Evolutionary conservation across 2,329 filamentous ascomycete species (phyloP).

Genomic region (Albifimbria verrucaria): DNA sequence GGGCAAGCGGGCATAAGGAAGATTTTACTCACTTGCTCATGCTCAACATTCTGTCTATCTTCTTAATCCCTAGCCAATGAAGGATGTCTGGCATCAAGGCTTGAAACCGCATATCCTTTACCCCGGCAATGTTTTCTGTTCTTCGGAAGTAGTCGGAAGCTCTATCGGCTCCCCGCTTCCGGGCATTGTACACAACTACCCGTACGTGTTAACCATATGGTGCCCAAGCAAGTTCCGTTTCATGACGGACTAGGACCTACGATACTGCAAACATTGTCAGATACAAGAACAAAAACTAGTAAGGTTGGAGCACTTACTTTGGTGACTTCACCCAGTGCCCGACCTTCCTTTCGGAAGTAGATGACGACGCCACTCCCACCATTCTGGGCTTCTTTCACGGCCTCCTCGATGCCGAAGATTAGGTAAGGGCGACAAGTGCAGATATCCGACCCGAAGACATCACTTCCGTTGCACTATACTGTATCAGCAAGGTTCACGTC

Average conservation of each 20-base stretch:
- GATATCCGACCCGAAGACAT: conserved; percentile 97
- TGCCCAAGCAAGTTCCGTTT: background rate
- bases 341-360: conserved; percentile 97
- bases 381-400: conserved; percentile 93
- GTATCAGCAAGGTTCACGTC: conserved; percentile 8
- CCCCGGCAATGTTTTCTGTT: conserved; percentile 97
- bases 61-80: conserved; percentile 97
- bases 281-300: background rate
- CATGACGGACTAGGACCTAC: conserved; percentile 29
- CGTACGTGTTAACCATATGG: background rate
- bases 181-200: conserved; percentile 68
- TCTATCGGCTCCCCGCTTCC: conserved; percentile 73
- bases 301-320: conserved; percentile 60
- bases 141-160: conserved; percentile 94
- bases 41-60: conserved; percentile 97
- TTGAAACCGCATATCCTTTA: conserved; percentile 97
- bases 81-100: conserved; percentile 96
- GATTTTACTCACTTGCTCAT: conserved; percentile 89
- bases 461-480: conserved; percentile 80
- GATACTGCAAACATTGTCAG: conserved; percentile 34
- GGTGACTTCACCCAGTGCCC: conserved; percentile 91
- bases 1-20: too few species aligned
- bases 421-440: conserved; percentile 95
- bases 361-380: conserved; percentile 94
- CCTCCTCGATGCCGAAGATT: conserved; percentile 95